phyloP scores from a whole-genome alignment of 768 basidiomycete genomes.

The Cytidiella melzeri region DNA sequence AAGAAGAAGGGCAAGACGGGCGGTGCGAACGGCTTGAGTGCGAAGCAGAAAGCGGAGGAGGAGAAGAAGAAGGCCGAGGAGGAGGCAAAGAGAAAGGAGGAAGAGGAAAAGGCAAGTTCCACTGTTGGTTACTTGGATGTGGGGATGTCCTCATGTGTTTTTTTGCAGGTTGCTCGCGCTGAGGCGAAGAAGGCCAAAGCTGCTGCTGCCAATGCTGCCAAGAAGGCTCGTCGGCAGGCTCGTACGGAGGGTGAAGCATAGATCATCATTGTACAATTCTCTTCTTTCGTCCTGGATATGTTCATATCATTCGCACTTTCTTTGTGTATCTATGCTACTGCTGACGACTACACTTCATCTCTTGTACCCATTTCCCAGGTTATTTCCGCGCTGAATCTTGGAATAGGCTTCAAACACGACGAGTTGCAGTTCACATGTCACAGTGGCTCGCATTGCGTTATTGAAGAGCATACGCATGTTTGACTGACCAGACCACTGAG shows the following conservation, averaged over 20 bases:
- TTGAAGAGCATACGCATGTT: too few relatives aligned
- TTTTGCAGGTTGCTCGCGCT: constrained; percentile 44
- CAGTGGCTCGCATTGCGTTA: too few relatives aligned
- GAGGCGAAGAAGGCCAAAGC: constrained; percentile 83
- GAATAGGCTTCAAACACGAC: too few relatives aligned
- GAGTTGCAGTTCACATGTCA: too few relatives aligned
- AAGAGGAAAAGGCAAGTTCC: constrained; percentile 67
- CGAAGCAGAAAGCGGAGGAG: constrained; percentile 61
- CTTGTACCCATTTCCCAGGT: too few relatives aligned
- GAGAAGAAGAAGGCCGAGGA: constrained; percentile 56
- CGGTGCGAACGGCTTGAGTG: constrained; percentile 42
- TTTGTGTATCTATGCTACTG: background rate
- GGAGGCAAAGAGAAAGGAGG: constrained; percentile 59
- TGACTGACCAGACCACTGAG: too few relatives aligned
- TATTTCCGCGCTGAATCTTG: too few relatives aligned
- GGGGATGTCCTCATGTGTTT: background rate
- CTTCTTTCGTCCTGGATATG: background rate
- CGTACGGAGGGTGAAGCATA: constrained; percentile 23
- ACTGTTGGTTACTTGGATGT: constrained; percentile 1
- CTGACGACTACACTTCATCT: too few relatives aligned
- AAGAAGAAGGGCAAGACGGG: constrained; percentile 66
- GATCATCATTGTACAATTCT: too few relatives aligned
- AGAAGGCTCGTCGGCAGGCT: constrained; percentile 74
- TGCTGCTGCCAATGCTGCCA: constrained; percentile 83
- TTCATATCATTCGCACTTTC: background rate